Base-by-base conservation (phyloP, 2,329 filamentous ascomycete genomes). In the Metarhizium rileyi region DNA sequence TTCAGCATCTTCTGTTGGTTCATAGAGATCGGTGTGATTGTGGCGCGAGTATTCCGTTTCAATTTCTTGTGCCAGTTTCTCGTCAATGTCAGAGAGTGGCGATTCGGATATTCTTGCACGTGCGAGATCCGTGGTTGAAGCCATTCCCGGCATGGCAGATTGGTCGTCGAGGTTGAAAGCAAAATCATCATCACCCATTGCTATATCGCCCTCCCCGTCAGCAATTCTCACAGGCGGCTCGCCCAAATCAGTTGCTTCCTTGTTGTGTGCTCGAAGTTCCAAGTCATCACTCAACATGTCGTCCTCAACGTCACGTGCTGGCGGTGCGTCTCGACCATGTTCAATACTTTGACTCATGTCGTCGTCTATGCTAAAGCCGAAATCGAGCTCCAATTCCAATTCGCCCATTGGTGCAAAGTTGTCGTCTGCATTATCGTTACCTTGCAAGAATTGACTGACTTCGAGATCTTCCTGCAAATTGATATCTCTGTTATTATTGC, bases 241-340 rank as follows among this genome's bases (percentile, higher is more conserved):
- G 41, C 83, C 80, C 44, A 71, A 75, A 23, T 79, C 78, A 18
- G 66, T 69, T 49, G 76, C 71, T 27, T 76, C 76, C 57, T 85
- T 83, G 50, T 78, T 70, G 44, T 71, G 73, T 9, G 76, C 64
- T 52, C 77, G 71, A 5, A 80, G 68, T 55, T 84, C 81, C 35
- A 84, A 61, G 50, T 87, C 30, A 16, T 33, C 83, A 54, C 77
- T 78, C 52, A 84, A 70, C 48, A 90, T 79, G 56, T 87, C 82
- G 36, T 87, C 83, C 55, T 87, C 87, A 20, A 84, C 69, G 2
- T 81, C 73, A 43, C 80, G 76, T 23, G 84, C 74, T 16, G 80
- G 75, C 4, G 87, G 83, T 20, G 87, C 90, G 57, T 95, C 85
- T 82, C 91, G 86, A 61, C 91, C 93, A 58, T 89, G 76, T 83